phyloP scores from a whole-genome alignment of 1,284 basidiomycete species.

The Rhodotorula sp. region DNA sequence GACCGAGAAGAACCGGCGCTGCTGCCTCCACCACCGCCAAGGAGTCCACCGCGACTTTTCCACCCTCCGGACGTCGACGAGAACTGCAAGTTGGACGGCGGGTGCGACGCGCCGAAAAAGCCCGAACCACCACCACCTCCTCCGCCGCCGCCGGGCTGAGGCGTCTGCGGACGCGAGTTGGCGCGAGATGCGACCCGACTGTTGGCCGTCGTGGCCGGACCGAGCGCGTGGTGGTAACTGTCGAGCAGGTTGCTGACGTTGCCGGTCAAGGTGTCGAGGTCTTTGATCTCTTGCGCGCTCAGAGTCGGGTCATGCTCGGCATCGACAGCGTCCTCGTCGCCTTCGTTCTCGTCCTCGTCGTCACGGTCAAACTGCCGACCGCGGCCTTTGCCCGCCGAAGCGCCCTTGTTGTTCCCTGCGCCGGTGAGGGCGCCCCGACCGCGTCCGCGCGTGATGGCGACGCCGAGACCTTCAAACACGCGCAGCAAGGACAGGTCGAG shows the following conservation, averaged over 20 bases:
- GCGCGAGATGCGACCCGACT: not conserved
- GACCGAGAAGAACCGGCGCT: not conserved
- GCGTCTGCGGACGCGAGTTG: slow-evolving; percentile 9
- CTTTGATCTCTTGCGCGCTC: slow-evolving; percentile 31
- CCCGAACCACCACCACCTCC: not conserved
- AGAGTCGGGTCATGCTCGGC: slow-evolving; percentile 26
- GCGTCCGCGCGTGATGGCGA: slow-evolving; percentile 24
- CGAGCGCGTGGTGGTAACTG: slow-evolving; percentile 13
- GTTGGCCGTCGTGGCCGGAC: not conserved
- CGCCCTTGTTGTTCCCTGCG: not conserved
- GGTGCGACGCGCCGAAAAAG: not conserved
- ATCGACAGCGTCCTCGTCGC: slow-evolving; percentile 32
- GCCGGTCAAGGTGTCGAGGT: slow-evolving; percentile 37
- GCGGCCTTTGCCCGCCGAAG: slow-evolving; percentile 1
- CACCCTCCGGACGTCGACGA: not conserved
- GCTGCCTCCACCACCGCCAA: not conserved
- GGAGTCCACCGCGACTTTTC: not conserved
- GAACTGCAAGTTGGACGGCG: slow-evolving; percentile 2
- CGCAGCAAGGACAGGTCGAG: slow-evolving; percentile 84
- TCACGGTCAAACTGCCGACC: slow-evolving; percentile 31
- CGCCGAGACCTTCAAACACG: slow-evolving; percentile 78
- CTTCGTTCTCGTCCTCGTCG: slow-evolving; percentile 37
- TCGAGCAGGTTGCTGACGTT: slow-evolving; percentile 38
- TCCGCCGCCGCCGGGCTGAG: not conserved
- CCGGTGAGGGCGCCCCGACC: not conserved